These are phyloP conservation scores for Parastagonospora nodorum DNA, from an alignment of 2,329 filamentous ascomycete species.

Conservation along the genomic window DNA sequence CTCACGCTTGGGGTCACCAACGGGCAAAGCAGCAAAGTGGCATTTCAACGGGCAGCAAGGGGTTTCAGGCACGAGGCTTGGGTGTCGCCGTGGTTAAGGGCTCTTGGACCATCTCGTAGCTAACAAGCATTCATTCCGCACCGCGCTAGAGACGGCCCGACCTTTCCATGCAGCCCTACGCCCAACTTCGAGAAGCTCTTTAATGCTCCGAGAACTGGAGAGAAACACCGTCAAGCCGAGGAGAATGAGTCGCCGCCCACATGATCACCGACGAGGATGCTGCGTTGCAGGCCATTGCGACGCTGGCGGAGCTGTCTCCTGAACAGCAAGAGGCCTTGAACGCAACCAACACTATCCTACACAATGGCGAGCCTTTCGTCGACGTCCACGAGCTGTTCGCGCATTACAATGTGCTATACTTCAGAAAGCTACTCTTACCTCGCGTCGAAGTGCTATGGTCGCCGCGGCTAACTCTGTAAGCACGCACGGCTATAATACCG, in stretches of 20 bases:
- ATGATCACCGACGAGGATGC: constrained; percentile 52
- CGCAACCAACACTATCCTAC: constrained; percentile 46
- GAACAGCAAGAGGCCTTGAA: constrained; percentile 41
- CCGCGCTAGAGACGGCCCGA: constrained; percentile 11
- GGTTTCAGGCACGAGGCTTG: constrained; percentile 26
- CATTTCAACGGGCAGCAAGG: constrained; percentile 28
- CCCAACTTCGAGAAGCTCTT: not conserved
- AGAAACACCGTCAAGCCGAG: constrained; percentile 6
- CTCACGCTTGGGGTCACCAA: not conserved
- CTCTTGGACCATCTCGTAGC: constrained; percentile 4
- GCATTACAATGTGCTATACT: constrained; percentile 51
- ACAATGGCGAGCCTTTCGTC: constrained; percentile 46
- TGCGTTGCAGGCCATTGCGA: constrained; percentile 46
- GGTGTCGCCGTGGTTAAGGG: constrained; percentile 16
- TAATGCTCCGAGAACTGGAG: constrained; percentile 3
- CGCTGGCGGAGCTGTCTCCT: constrained; percentile 37
- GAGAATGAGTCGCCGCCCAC: constrained; percentile 16
- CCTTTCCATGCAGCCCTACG: not conserved
- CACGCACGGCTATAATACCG: constrained; percentile 4
- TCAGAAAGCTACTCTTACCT: constrained; percentile 46
- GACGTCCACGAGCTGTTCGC: constrained; percentile 49
- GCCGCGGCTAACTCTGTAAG: constrained; percentile 49
- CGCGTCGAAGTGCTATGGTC: constrained; percentile 53
- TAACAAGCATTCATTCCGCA: constrained; percentile 13
- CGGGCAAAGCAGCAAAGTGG: not conserved